Evolutionary conservation across 2,329 filamentous ascomycete genomes (phyloP), one percentile per base, ranked within the genome.

Genomic region (Cladophialophora carrionii): DNA sequence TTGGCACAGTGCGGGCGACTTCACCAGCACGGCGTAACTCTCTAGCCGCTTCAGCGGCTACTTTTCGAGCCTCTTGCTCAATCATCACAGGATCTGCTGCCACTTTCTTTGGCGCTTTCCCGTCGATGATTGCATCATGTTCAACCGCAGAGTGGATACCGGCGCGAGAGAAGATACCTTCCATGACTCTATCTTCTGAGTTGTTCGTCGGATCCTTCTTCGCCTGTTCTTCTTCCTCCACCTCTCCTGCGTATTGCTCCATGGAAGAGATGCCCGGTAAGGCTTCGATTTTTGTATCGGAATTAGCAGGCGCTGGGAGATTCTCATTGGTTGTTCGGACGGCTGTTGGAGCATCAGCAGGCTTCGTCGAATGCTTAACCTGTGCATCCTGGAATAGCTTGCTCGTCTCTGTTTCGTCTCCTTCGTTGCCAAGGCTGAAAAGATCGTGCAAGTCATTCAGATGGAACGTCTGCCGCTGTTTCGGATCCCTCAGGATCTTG

Each of bases 401-500:
- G 46, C 90, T 90, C 1, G 94, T 96, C 75, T 96, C 91, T 0
- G 92, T 95, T 34, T 87, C 85, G 0, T 86, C 87, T 52, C 89
- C 87, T 22, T 88, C 85, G 14, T 85, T 84, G 22, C 88, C 90
- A 1, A 96, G 83, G 0, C 87, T 92, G 76, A 99, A 99, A 0
- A 99, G 83, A 74, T 99, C 94, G 70, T 97, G 91, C 17, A 99
- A 79, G 73, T 98, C 93, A 64, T 89, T 90, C 72, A 96, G 83
- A 64, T 96, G 91, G 76, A 98, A 96, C 0, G 90, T 92, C 70
- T 95, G 91, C 24, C 91, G 88, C 76, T 98, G 93, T 73, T 96
- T 96, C 0, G 95, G 92, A 72, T 99, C 94, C 71, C 90, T 93
- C 57, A 99, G 78, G 6, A 99, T 93, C 76, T 98, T 98, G 79